phyloP scores from a whole-genome alignment of 352 stramenopile genomes.

The Globisporangium echinulatum region DNA sequence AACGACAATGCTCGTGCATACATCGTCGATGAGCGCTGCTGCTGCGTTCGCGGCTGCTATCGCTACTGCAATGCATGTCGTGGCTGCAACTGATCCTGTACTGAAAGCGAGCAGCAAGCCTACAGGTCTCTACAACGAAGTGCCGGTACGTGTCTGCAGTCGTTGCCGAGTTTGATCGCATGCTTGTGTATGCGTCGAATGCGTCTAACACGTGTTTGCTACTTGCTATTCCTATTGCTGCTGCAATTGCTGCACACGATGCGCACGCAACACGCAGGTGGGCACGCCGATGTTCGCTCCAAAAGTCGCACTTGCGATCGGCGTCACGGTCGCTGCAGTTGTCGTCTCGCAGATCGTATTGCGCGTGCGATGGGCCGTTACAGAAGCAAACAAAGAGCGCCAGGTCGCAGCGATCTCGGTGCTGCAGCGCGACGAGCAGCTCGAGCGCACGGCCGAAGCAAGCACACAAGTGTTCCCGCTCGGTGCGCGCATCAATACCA shows the following conservation, averaged over 20 bases:
- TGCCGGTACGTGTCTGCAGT: background rate
- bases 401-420: conserved; percentile 15
- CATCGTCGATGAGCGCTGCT: conserved; percentile 63
- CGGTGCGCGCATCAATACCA: conserved; percentile 17
- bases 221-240: background rate
- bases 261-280: background rate
- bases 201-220: background rate
- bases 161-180: background rate
- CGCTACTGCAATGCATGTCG: conserved; percentile 11
- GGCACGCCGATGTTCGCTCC: conserved; percentile 1
- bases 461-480: conserved; percentile 19
- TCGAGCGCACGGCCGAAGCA: conserved; percentile 18
- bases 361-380: background rate
- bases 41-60: conserved; percentile 57
- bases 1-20: too few relatives aligned
- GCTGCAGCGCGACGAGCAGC: conserved; percentile 24
- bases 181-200: background rate
- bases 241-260: background rate
- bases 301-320: background rate
- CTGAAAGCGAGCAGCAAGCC: conserved; percentile 17
- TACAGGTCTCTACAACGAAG: background rate
- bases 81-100: conserved; percentile 20
- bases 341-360: conserved; percentile 13
- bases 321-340: conserved; percentile 15
- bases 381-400: background rate